phyloP scores from a whole-genome alignment of 257 asterid genomes.

The Echium plantagineum region DNA sequence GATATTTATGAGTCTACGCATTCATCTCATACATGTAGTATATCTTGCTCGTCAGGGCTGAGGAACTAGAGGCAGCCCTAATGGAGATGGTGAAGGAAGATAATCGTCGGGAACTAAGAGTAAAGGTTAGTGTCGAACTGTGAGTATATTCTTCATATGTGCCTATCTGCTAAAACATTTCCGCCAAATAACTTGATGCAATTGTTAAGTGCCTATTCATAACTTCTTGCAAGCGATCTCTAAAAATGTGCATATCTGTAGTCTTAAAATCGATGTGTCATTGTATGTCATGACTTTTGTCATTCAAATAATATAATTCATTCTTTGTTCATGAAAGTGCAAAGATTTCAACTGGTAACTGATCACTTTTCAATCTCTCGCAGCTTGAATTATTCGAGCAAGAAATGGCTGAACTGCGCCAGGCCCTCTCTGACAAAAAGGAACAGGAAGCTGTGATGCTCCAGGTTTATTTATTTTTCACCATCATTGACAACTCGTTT shows the following conservation, averaged over 20 bases:
- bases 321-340: background rate
- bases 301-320: too few species aligned
- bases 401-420: slow-evolving; percentile 55
- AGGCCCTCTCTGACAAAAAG: slow-evolving; percentile 46
- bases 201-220: too few species aligned
- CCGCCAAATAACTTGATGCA: too few species aligned
- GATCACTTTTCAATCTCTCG: slow-evolving; percentile 9
- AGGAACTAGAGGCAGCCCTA: slow-evolving; percentile 84
- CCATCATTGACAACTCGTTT: too few species aligned
- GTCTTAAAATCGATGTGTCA: too few species aligned
- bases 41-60: slow-evolving; percentile 45
- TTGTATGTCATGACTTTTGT: background rate
- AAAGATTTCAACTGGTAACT: background rate
- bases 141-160: background rate
- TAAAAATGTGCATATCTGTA: too few species aligned
- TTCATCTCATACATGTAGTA: slow-evolving; percentile 1
- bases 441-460: slow-evolving; percentile 70
- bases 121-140: slow-evolving; percentile 39
- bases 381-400: slow-evolving; percentile 77
- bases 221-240: too few species aligned
- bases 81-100: slow-evolving; percentile 82
- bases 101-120: slow-evolving; percentile 72
- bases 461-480: slow-evolving; percentile 36
- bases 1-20: background rate
- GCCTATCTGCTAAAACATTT: too few species aligned